Evolutionary conservation across 495 filamentous ascomycete genomes (phyloP), one percentile per base, ranked within the genome.

Genomic region (Penicillium roqueforti): DNA sequence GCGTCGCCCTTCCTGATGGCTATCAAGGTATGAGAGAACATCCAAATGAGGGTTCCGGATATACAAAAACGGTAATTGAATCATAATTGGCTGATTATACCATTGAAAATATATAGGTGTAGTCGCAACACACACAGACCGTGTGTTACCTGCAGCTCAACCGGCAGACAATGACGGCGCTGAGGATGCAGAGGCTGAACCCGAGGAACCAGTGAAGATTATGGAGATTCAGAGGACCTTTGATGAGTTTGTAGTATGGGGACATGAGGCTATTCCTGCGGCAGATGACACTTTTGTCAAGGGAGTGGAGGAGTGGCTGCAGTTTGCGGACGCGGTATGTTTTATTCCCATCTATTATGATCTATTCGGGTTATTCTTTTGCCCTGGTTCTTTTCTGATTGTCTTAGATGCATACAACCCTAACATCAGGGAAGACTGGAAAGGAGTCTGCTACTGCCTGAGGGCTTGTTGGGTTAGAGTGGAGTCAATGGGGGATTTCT

Each of bases 271-370:
- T 47, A 58, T 81, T 39, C 86, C 87, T 22, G 78, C 84, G 18
- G 76, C 83, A 9, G 87, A 88, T 57, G 87, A 89, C 65, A 63
- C 76, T 1, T 92, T 89, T 63, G 84, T 82, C 10, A 81, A 84
- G 25, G 77, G 78, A 0, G 74, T 95, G 55, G 83, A 87, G 65
- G 92, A 97, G 69, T 97, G 92, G 92, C 69, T 97, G 58, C 75
- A 69, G 1, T 83, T 95, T 68, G 85, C 91, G 20, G 84, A 86
- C 58, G 73, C 72, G 55, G 83, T 86, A 68, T 46, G 75, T 60
- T 51, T 37, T 14, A 36, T 13, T 28, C 9, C 18, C 31, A 41
- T 40, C 10, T 29, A 36, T 34, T 0, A 34, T 36, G 14, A n/a
- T 36, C 7, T 29, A 26, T 9, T 22, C 3, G 8, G 2, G 2